These are phyloP conservation scores for Cytospora schulzeri DNA, from an alignment of 2,329 filamentous ascomycete species.

Conservation along the genomic window DNA sequence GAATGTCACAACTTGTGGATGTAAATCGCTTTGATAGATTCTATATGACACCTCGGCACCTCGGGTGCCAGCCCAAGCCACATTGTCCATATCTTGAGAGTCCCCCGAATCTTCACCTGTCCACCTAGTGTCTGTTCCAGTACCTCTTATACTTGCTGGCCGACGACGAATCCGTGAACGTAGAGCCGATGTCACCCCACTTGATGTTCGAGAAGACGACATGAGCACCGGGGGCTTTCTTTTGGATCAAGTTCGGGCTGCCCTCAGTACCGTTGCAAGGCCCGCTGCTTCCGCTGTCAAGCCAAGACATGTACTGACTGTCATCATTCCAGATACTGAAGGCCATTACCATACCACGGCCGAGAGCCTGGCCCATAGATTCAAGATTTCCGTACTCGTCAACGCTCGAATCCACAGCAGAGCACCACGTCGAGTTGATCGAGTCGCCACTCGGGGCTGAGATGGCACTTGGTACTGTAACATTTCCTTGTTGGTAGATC, in stretches of 20 bases:
- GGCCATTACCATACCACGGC: constrained; percentile 47
- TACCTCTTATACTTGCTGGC: neutral
- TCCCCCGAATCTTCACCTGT: neutral
- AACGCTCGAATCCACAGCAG: constrained; percentile 32
- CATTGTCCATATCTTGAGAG: constrained; percentile 24
- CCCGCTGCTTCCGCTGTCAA: constrained; percentile 48
- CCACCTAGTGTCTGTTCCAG: neutral
- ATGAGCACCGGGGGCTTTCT: constrained; percentile 44
- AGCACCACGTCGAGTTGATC: constrained; percentile 55
- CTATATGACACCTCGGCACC: too few relatives aligned
- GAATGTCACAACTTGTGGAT: too few relatives aligned
- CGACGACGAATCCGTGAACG: constrained; percentile 29
- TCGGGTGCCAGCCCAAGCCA: neutral
- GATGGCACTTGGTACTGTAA: constrained; percentile 41
- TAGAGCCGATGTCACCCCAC: constrained; percentile 56
- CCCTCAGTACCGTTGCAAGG: constrained; percentile 53
- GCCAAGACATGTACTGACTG: constrained; percentile 51
- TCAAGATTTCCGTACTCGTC: constrained; percentile 34
- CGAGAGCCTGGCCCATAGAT: constrained; percentile 43
- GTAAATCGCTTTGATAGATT: too few relatives aligned
- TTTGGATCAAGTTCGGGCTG: constrained; percentile 47
- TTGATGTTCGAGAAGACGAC: constrained; percentile 54
- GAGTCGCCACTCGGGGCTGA: constrained; percentile 29
- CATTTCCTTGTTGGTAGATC: constrained; percentile 49
- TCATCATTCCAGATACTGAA: constrained; percentile 53